These are phyloP conservation scores for Pseudogymnoascus sp. DNA, from an alignment of 2,329 filamentous ascomycete genomes.

Conservation along the genomic window DNA sequence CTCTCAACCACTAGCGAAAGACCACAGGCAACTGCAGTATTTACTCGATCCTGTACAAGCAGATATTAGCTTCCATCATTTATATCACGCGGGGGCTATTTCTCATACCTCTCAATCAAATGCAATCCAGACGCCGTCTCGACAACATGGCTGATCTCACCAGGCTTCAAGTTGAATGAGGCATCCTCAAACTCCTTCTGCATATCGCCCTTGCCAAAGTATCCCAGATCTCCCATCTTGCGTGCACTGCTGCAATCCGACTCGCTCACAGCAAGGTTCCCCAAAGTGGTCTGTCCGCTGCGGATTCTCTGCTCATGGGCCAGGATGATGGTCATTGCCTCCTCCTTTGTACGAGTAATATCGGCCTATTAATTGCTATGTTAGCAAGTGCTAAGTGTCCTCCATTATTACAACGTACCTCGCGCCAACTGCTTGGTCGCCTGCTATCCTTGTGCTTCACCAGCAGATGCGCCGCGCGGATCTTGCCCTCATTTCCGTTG, in stretches of 20 bases:
- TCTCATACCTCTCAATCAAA: conserved; percentile 78
- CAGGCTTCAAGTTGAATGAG: conserved; percentile 79
- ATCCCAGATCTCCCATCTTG: conserved; percentile 90
- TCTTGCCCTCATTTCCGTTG: conserved; percentile 62
- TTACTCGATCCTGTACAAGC: neutral
- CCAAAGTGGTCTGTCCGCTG: conserved; percentile 59
- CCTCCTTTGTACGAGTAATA: conserved; percentile 82
- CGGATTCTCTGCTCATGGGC: conserved; percentile 70
- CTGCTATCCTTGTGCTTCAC: conserved; percentile 89
- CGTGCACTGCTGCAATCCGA: conserved; percentile 93
- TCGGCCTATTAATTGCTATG: conserved; percentile 43
- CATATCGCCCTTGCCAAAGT: conserved; percentile 93
- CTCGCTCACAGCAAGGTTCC: conserved; percentile 78
- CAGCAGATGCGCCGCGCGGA: conserved; percentile 83
- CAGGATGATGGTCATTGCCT: conserved; percentile 71
- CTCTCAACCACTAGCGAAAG: neutral
- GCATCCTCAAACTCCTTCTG: conserved; percentile 98
- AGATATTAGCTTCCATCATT: neutral
- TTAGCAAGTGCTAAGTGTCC: conserved; percentile 13
- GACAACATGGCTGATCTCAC: conserved; percentile 78
- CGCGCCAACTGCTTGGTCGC: conserved; percentile 86
- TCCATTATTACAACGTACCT: conserved; percentile 38
- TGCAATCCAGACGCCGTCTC: conserved; percentile 92
- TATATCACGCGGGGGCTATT: neutral
- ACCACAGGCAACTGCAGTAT: neutral